Evolutionary conservation across 768 basidiomycete genomes (phyloP).

Genomic region (Macrolepiota fuliginosa): DNA sequence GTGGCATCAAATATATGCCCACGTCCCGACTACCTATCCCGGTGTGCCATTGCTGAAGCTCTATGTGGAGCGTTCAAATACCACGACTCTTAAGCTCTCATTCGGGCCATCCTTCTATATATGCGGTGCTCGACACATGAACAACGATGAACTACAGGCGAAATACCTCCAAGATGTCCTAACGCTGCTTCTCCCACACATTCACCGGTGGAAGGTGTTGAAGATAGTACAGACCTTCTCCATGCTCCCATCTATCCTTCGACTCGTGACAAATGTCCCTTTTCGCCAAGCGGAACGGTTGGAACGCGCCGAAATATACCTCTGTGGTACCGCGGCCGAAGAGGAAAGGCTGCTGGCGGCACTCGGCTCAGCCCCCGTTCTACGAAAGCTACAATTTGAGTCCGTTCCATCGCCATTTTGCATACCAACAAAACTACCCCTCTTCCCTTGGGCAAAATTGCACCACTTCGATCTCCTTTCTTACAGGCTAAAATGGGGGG

Average conservation of each 20-base stretch:
- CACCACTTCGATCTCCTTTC: not conserved
- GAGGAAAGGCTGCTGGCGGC: not conserved
- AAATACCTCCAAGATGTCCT: not conserved
- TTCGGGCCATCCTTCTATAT: not conserved
- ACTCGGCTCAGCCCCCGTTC: not conserved
- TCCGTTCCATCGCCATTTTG: not conserved
- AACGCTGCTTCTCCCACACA: not conserved
- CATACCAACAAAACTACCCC: not conserved
- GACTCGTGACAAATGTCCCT: not conserved
- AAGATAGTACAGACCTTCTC: not conserved
- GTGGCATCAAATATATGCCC: not conserved
- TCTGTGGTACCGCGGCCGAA: not conserved
- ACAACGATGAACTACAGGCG: not conserved
- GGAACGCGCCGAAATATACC: not conserved
- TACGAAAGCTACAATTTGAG: not conserved
- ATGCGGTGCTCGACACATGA: not conserved
- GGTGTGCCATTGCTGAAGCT: not conserved
- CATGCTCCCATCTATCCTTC: no score
- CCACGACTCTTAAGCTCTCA: not conserved
- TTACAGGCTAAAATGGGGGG: not conserved
- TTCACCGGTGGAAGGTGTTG: not conserved
- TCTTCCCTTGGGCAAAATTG: not conserved
- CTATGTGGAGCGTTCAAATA: not conserved
- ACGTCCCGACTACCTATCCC: not conserved
- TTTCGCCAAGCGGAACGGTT: not conserved